Evolutionary conservation across 2,329 filamentous ascomycete genomes (phyloP), one percentile per base, ranked within the genome.

Genomic region (Sporothrix pseudoabietina): DNA sequence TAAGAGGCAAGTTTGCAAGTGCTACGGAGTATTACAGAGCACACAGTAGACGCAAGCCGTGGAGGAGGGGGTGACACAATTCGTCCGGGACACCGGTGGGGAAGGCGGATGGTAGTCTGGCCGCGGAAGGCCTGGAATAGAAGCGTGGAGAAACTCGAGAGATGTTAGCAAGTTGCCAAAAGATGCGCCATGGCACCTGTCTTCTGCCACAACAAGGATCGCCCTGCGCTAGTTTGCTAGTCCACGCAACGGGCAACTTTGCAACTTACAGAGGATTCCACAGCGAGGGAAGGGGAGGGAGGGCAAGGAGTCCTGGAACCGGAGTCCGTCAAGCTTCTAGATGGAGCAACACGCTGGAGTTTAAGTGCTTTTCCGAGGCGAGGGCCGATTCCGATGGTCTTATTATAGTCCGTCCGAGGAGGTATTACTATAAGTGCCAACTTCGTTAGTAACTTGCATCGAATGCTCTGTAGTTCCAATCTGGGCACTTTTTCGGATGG

Each of bases 11-110:
- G 41, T 19, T 52, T 39, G 44, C 16, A 39, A 69, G 65, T 54
- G 14, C 9, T 39, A 22, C 47, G 10, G 47, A 19, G 16, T n/a
- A n/a, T n/a, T n/a, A 26, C 26, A 26, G 26, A 26, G 26, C 26
- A 26, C 26, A 26, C 26, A 26, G 26, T 26, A 35, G 35, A 35
- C 35, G 47, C 47, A 52, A 16, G 47, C 14, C 14, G 1, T 55
- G 52, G 22, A 26, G 65, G 65, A 52, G 44, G 65, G 65, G 30
- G 66, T 69, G 49, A 19, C 66, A 55, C 66, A 59, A 39, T 41
- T 69, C 39, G 52, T 39, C 30, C 30, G 30, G 69, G 54, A 71
- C 54, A 61, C 54, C 35, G 69, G 69, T 71, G 69, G 69, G 54
- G 69, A 71, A 59, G 30, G 22, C 69, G 54, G 69, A 35, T 57